phyloP scores from a whole-genome alignment of 202 grass and related monocot species.

The Elaeis oleifera region DNA sequence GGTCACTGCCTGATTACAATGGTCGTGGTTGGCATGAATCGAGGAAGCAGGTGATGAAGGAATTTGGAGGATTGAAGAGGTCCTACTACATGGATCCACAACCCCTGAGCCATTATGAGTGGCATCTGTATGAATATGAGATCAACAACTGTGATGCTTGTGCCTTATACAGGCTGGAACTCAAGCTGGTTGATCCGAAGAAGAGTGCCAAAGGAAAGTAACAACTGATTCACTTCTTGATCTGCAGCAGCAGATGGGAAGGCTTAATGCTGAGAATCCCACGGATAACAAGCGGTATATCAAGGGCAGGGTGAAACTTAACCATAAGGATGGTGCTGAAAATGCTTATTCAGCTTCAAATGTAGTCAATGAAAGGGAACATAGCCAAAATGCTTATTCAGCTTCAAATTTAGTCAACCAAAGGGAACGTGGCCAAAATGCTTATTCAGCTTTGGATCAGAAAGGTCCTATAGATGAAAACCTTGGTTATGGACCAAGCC shows the following conservation, averaged over 20 bases:
- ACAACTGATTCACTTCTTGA: constrained; percentile 8
- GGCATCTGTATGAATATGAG: constrained; percentile 24
- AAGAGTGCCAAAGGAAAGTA: constrained; percentile 15
- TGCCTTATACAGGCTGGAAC: constrained; percentile 20
- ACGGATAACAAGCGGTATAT: constrained; percentile 5
- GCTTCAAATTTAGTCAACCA: constrained; percentile 6
- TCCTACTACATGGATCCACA: too few species aligned
- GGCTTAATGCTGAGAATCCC: constrained; percentile 10
- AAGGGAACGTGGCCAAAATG: constrained; percentile 7
- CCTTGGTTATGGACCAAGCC: constrained; percentile 11
- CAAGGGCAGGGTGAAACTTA: constrained; percentile 6
- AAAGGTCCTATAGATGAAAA: constrained; percentile 5
- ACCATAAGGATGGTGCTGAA: constrained; percentile 13
- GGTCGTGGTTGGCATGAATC: too few species aligned
- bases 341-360: constrained; percentile 2
- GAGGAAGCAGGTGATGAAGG: too few species aligned
- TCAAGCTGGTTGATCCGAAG: constrained; percentile 16
- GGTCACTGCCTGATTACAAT: too few species aligned
- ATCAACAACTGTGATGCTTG: constrained; percentile 14
- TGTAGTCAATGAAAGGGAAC: constrained; percentile 10
- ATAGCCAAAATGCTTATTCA: constrained; percentile 1
- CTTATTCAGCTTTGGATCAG: constrained; percentile 13
- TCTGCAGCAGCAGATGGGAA: constrained; percentile 21
- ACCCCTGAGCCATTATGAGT: constrained; percentile 10
- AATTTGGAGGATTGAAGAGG: too few species aligned